These are phyloP conservation scores for Inga oerstediana DNA, from an alignment of 306 rosid genomes.

Conservation along the genomic window DNA sequence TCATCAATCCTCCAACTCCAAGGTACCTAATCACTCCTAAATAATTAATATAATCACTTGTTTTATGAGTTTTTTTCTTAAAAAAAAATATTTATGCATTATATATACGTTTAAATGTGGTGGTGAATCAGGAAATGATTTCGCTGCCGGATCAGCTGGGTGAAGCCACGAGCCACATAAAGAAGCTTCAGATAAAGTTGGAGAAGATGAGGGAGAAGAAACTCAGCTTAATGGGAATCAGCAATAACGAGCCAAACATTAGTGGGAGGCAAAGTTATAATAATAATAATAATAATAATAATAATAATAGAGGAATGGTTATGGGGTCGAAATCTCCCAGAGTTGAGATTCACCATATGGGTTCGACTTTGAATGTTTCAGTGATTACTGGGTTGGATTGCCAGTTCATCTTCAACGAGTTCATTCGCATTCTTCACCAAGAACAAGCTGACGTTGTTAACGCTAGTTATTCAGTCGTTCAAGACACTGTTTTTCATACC, in stretches of 20 bases:
- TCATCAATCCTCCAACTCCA: not conserved
- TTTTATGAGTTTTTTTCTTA: not conserved
- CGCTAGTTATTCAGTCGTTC: constrained; percentile 49
- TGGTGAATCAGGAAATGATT: constrained; percentile 37
- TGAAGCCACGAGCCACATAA: constrained; percentile 52
- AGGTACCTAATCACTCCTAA: not conserved
- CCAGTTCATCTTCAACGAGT: constrained; percentile 46
- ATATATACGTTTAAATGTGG: not conserved
- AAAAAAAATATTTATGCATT: too few relatives aligned
- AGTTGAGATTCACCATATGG: constrained; percentile 52
- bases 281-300: too few relatives aligned
- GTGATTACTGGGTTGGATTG: constrained; percentile 55
- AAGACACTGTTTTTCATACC: constrained; percentile 51
- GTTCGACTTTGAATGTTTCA: constrained; percentile 47
- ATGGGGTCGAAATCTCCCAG: constrained; percentile 35
- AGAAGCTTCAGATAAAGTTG: constrained; percentile 53
- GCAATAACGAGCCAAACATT: not conserved
- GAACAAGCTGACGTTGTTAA: constrained; percentile 58
- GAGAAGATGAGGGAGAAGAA: constrained; percentile 63
- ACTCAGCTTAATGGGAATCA: constrained; percentile 29
- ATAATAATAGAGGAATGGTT: not conserved
- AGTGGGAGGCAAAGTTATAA: too few relatives aligned
- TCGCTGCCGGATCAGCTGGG: constrained; percentile 56
- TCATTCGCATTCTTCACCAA: constrained; percentile 54
- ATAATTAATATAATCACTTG: not conserved